phyloP scores from a whole-genome alignment of 2,329 filamentous ascomycete genomes.

The Aspergillus spinulosporus region DNA sequence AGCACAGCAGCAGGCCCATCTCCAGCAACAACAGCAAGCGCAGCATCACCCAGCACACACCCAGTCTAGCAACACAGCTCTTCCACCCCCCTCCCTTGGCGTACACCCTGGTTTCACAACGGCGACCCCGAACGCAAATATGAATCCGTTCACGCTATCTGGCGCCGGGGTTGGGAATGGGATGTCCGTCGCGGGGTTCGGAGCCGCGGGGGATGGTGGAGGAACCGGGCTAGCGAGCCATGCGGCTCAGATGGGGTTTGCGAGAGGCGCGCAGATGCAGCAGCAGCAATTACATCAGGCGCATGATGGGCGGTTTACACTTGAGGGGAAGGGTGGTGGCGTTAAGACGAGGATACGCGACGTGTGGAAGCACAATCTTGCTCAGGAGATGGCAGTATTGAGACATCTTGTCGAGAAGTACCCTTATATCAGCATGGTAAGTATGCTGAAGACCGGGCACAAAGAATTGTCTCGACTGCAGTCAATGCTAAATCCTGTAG shows the following conservation, averaged over 20 bases:
- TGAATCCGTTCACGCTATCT: slow-evolving; percentile 63
- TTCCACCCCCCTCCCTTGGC: slow-evolving; percentile 60
- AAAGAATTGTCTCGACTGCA: neutral
- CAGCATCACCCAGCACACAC: slow-evolving; percentile 47
- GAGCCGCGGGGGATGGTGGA: slow-evolving; percentile 58
- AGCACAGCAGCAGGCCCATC: slow-evolving; percentile 54
- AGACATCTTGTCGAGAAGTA: slow-evolving; percentile 84
- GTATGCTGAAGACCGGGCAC: slow-evolving; percentile 31
- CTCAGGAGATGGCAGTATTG: slow-evolving; percentile 84
- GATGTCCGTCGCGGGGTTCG: slow-evolving; percentile 58
- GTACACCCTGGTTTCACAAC: slow-evolving; percentile 69
- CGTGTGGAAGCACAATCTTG: slow-evolving; percentile 90
- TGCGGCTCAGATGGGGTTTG: slow-evolving; percentile 83
- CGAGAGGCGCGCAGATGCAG: slow-evolving; percentile 68
- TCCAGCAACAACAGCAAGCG: slow-evolving; percentile 43
- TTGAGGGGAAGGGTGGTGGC: slow-evolving; percentile 58
- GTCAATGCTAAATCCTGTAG: slow-evolving; percentile 48
- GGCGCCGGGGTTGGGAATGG: slow-evolving; percentile 55
- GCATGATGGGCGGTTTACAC: slow-evolving; percentile 55
- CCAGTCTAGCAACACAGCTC: slow-evolving; percentile 48
- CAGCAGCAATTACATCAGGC: slow-evolving; percentile 54
- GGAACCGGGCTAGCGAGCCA: slow-evolving; percentile 78
- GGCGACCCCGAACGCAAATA: slow-evolving; percentile 63
- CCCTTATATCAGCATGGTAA: slow-evolving; percentile 95
- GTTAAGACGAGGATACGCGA: slow-evolving; percentile 83